Evolutionary conservation across 208 protist genomes (phyloP), one percentile per base, ranked within the genome.

Genomic region (Phytomonas francai): DNA sequence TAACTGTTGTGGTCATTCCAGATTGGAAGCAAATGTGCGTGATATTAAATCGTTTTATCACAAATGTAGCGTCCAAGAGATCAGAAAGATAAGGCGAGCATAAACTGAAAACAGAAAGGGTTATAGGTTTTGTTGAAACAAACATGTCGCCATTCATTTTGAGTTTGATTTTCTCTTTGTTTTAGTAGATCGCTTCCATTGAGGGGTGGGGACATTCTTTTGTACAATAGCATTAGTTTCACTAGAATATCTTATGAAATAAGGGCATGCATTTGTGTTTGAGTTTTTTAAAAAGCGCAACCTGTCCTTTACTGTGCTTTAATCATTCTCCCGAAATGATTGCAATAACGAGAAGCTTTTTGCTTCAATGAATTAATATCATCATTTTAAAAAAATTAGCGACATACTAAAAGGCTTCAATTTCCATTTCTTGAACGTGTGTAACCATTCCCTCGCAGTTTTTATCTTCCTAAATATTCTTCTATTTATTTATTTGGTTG

Each of bases 361-460:
- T 22, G 11, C 22, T 22, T 19, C 25, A 19, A 49, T 49, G 39
- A 54, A 54, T 25, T 2, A 54, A 25, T 19, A 25, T 54, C 22
- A 25, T 19, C 19, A 8, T 25, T 7, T 31, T 63, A 54, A 72
- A 69, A 56, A 22, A 69, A 72, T 29, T 45, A 72, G 54, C 27
- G 54, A 45, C 19, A 9, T 3, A 68, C 19, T 27, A 32, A 11
- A 32, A 67, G 32, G 27, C 54, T 45, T 63, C 8, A 63, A 36
- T 63, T 45, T 25, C 32, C 59, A 12, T 42, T 11, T 12, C 36
- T 49, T 22, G 6, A n/a, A 63, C 6, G 22, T 0, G 1, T 45
- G 34, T 11, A 34, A 19, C 0, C 54, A 69, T 69, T 69, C 14
- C 36, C 28, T 68, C 25, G 9, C 29, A 31, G 33, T 65, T 69